Evolutionary conservation across 2,329 filamentous ascomycete species (phyloP), one percentile per base, ranked within the genome.

Genomic region (Teratosphaeria epicoccoides): DNA sequence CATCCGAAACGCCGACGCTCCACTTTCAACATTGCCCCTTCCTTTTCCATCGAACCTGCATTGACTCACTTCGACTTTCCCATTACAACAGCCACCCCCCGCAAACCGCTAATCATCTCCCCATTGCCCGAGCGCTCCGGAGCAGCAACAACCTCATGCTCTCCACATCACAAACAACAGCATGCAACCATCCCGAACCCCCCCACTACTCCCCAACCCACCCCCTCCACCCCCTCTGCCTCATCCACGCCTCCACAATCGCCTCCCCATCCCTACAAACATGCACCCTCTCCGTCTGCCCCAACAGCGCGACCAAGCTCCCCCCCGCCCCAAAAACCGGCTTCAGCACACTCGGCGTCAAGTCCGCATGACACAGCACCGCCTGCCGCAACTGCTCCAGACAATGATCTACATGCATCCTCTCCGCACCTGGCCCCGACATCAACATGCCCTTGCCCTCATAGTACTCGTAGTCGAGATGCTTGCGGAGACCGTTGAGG

Each of bases 391-490:
- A 33, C 45, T 53, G 51, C 28, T 55, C 54, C 17, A 55, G 25
- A 45, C 54, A 55, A 43, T 55, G 54, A n/a, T 53, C 43, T 20
- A 55, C 24, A 43, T 55, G 54, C 51, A 55, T 33, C 11, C 47
- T 17, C 46, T 33, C 14, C 22, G 28, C 43, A 9, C 28, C 47
- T 22, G 43, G 43, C 22, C 25, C 25, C 11, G 25, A 12, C 24
- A 47, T 46, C 22, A 26, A 23, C 24, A 33, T 43, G 3, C 24
- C 29, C 9, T 24, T 40, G 5, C 7, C 23, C 7, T 20, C 20
- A 46, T 55, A 54, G 49, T 52, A 46, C 6, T 52, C 52, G 11
- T 33, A 26, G 43, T 49, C 24, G 40, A 51, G 20, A 25, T 52
- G 50, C 29, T 49, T 49, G 29, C 51, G 48, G 4, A 55, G n/a